Conservation (phyloP, 768 basidiomycete species). For the Coprinellus micaceus region DNA sequence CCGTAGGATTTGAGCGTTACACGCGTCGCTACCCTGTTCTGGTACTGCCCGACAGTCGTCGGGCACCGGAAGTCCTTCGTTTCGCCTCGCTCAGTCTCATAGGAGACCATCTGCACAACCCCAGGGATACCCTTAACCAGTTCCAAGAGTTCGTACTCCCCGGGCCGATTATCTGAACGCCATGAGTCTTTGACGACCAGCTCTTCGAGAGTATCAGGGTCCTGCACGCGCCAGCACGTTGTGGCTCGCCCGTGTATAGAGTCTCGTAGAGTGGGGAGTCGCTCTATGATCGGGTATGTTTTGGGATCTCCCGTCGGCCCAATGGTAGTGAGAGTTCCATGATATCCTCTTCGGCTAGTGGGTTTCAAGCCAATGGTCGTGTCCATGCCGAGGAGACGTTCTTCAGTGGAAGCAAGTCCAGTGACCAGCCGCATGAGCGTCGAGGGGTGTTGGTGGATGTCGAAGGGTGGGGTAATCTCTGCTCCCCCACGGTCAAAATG, state of each 20-base stretch:
- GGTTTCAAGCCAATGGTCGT: background rate
- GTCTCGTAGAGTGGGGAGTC: background rate
- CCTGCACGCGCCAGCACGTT: background rate
- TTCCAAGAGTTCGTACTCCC: background rate
- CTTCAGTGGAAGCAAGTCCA: background rate
- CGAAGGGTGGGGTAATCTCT: background rate
- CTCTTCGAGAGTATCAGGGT: background rate
- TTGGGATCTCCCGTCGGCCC: background rate
- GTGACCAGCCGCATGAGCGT: conserved; percentile 1
- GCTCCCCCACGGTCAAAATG: conserved; percentile 5
- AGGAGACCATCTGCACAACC: background rate
- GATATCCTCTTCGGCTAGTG: background rate
- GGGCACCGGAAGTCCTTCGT: background rate
- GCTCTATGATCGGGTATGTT: background rate
- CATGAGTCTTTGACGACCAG: background rate
- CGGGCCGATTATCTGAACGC: background rate
- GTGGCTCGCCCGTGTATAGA: background rate
- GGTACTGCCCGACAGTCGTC: background rate
- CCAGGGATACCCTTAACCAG: background rate
- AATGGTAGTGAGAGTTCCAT: background rate
- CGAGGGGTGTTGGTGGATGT: background rate
- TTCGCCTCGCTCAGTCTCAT: background rate
- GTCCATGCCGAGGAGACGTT: background rate
- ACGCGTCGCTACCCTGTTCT: background rate
- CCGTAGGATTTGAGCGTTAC: background rate